Percentiles rank a stretch among this genome's conserved stretches.
Evolutionary conservation across 1,139 yeast species (phyloP).

Genomic region (Yamadazyma atlantica): DNA sequence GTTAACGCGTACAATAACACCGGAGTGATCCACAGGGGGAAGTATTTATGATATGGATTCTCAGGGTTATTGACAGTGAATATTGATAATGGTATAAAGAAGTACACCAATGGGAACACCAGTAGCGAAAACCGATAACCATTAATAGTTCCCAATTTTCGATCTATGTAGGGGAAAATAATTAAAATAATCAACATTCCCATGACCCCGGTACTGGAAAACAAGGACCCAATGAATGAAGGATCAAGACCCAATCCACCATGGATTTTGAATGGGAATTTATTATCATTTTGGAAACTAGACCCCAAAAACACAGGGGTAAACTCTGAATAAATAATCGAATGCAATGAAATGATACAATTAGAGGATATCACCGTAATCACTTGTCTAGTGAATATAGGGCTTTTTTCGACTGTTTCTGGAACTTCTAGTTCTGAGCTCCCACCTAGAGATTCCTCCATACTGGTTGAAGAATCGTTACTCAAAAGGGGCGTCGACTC

Average conservation of each 20-base stretch:
- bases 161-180: slow-evolving; percentile 55
- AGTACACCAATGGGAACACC: slow-evolving; percentile 48
- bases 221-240: slow-evolving; percentile 49
- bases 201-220: slow-evolving; percentile 55
- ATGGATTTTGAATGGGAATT: slow-evolving; percentile 32
- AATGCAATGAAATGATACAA: slow-evolving; percentile 31
- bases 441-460: no score
- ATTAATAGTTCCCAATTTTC: slow-evolving; percentile 44
- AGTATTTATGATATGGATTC: slow-evolving; percentile 19
- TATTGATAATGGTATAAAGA: slow-evolving; percentile 50
- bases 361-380: slow-evolving; percentile 13
- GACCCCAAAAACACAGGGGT: slow-evolving; percentile 59
- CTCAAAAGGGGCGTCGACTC: slow-evolving; percentile 8
- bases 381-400: slow-evolving; percentile 12
- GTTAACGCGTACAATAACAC: slow-evolving; percentile 20
- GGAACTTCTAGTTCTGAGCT: slow-evolving; percentile 1
- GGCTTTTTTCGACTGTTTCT: slow-evolving; percentile 2
- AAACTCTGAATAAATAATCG: slow-evolving; percentile 54
- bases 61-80: slow-evolving; percentile 31
- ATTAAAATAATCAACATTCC: slow-evolving; percentile 53
- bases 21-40: slow-evolving; percentile 27
- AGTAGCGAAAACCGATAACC: slow-evolving; percentile 43
- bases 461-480: not conserved
- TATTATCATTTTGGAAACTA: slow-evolving; percentile 22
- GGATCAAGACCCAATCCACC: slow-evolving; percentile 36